phyloP scores from a whole-genome alignment of 176 grass and related monocot species.

The Elaeis guineensis region DNA sequence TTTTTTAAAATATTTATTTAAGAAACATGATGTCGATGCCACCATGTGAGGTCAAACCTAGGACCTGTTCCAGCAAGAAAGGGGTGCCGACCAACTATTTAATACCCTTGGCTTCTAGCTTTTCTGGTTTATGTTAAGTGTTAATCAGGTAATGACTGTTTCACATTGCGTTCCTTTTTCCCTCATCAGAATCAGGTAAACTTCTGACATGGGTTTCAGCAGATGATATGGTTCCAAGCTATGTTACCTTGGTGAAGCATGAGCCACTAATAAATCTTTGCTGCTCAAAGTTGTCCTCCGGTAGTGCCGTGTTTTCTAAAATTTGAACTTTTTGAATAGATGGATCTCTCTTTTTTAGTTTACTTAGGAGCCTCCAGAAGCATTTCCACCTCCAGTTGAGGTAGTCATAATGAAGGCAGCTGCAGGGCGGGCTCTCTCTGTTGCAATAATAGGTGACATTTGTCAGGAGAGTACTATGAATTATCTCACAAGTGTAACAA shows the following conservation, averaged over 20 bases:
- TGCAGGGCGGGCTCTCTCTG: slow-evolving; percentile 57
- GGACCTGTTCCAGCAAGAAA: too few species aligned
- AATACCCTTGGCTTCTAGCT: too few species aligned
- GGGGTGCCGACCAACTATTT: too few species aligned
- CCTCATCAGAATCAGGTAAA: slow-evolving; percentile 67
- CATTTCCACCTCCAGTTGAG: slow-evolving; percentile 79
- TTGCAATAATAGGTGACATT: slow-evolving; percentile 57
- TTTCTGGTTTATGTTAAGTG: too few species aligned
- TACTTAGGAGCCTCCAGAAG: slow-evolving; percentile 76
- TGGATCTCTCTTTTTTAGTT: not conserved
- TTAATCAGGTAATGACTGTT: too few species aligned
- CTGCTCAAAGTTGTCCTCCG: slow-evolving; percentile 5
- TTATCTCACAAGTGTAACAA: slow-evolving; percentile 8
- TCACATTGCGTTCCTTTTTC: not conserved
- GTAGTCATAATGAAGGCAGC: slow-evolving; percentile 56
- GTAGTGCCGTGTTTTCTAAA: too few species aligned
- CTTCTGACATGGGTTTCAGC: slow-evolving; percentile 84
- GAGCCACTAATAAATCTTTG: slow-evolving; percentile 40
- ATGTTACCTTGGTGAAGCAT: slow-evolving; percentile 83
- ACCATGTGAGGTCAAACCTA: too few species aligned
- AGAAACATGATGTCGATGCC: too few species aligned
- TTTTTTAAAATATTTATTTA: too few species aligned
- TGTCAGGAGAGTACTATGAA: not conserved
- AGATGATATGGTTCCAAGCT: slow-evolving; percentile 96
- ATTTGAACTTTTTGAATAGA: slow-evolving; percentile 12